Evolutionary conservation across 331 rosid genomes (phyloP).

Genomic region (Arachis monticola): DNA sequence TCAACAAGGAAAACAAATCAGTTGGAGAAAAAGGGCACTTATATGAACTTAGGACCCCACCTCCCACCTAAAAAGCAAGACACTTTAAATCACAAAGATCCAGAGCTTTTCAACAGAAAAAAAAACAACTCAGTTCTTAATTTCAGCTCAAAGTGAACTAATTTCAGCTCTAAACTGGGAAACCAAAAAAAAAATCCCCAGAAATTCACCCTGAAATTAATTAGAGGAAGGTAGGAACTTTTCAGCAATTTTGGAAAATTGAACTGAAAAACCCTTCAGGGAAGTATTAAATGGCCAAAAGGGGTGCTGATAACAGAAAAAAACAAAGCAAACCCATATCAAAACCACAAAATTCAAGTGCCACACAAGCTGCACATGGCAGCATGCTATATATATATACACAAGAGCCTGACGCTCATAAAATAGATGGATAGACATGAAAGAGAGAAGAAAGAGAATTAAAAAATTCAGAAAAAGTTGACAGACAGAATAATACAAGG

Average conservation of each 20-base stretch:
- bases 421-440: conserved; percentile 30
- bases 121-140: neutral
- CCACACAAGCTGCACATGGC: conserved; percentile 36
- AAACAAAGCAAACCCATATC: conserved; percentile 34
- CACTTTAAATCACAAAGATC: conserved; percentile 27
- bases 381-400: conserved; percentile 29
- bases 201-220: conserved; percentile 30
- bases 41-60: conserved; percentile 7
- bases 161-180: conserved; percentile 18
- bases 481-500: conserved; percentile 31
- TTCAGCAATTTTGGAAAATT: conserved; percentile 10
- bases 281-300: conserved; percentile 39
- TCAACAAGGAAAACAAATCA: conserved; percentile 13
- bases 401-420: conserved; percentile 24
- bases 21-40: conserved; percentile 17
- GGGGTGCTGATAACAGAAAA: conserved; percentile 40
- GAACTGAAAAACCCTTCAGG: conserved; percentile 10
- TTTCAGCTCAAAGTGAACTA: neutral
- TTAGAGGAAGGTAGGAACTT: conserved; percentile 21
- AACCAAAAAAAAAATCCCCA: conserved; percentile 11
- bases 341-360: conserved; percentile 36
- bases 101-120: neutral
- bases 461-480: neutral
- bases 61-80: conserved; percentile 1
- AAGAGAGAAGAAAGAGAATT: neutral